These are phyloP conservation scores for Magnaporthales sp. DNA, from an alignment of 2,329 filamentous ascomycete genomes.

Conservation along the genomic window DNA sequence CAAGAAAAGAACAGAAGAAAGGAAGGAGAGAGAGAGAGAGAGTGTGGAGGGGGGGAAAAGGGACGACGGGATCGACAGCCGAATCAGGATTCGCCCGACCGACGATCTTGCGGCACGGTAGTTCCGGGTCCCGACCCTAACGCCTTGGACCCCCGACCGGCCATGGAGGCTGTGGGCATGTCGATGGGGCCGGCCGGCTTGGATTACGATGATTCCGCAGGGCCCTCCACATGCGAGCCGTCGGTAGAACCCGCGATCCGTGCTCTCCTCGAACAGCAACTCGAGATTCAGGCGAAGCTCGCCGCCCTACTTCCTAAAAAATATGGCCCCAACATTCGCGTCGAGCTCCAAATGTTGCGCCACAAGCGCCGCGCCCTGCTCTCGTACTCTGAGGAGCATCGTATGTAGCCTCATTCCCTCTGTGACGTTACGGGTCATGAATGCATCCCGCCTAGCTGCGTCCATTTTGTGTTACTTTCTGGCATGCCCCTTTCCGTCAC, in stretches of 20 bases:
- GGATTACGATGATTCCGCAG: slow-evolving; percentile 14
- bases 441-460: not conserved
- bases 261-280: slow-evolving; percentile 41
- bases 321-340: slow-evolving; percentile 35
- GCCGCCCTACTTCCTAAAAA: slow-evolving; percentile 37
- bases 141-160: not conserved
- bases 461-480: slow-evolving; percentile 10
- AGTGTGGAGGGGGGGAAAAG: not conserved
- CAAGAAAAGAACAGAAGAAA: not conserved
- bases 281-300: slow-evolving; percentile 42
- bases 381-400: slow-evolving; percentile 36
- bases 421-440: not conserved
- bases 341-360: slow-evolving; percentile 46
- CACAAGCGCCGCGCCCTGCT: slow-evolving; percentile 44
- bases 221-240: slow-evolving; percentile 23
- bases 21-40: not conserved
- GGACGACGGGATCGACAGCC: not conserved
- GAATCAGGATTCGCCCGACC: not conserved
- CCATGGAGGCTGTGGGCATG: slow-evolving; percentile 2
- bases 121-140: not conserved
- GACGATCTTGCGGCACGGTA: not conserved
- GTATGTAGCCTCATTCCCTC: slow-evolving; percentile 27
- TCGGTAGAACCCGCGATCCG: slow-evolving; percentile 34
- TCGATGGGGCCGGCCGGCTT: not conserved
- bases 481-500: not conserved